phyloP scores from a whole-genome alignment of 768 basidiomycete genomes.

The Russula abietina region DNA sequence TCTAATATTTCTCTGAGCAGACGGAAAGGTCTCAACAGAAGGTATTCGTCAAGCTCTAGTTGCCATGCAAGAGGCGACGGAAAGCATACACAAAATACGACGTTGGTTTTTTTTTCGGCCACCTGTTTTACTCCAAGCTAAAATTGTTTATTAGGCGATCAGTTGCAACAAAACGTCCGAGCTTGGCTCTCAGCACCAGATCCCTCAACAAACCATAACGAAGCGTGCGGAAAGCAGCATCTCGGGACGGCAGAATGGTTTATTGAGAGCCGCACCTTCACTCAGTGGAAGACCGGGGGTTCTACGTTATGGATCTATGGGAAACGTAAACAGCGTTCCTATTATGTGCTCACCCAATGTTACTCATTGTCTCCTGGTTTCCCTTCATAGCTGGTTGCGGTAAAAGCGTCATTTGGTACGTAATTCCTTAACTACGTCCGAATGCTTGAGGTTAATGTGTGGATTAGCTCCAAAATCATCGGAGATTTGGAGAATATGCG shows the following conservation, averaged over 20 bases:
- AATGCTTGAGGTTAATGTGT: not conserved
- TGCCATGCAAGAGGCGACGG: not conserved
- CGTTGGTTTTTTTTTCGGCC: not conserved
- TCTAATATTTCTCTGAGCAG: not conserved
- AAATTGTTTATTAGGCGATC: not conserved
- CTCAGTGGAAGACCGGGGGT: not conserved
- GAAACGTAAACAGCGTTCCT: not conserved
- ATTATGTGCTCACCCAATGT: not conserved
- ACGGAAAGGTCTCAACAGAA: not conserved
- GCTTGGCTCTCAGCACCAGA: not conserved
- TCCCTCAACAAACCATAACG: slow-evolving; percentile 4
- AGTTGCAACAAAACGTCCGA: not conserved
- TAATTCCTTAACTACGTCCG: not conserved
- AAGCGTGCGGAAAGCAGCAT: not conserved
- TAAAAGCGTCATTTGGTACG: slow-evolving; percentile 9
- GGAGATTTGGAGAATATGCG: not conserved
- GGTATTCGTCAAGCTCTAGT: not conserved
- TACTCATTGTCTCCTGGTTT: not conserved
- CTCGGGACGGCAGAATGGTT: not conserved
- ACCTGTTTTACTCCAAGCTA: not conserved
- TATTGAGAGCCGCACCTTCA: not conserved
- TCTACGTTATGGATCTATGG: slow-evolving; percentile 9
- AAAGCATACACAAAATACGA: not conserved
- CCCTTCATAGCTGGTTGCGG: slow-evolving; percentile 1
- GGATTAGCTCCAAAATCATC: not conserved